Conservation (phyloP, 305 asterid genomes). For the Monarda citriodora region DNA sequence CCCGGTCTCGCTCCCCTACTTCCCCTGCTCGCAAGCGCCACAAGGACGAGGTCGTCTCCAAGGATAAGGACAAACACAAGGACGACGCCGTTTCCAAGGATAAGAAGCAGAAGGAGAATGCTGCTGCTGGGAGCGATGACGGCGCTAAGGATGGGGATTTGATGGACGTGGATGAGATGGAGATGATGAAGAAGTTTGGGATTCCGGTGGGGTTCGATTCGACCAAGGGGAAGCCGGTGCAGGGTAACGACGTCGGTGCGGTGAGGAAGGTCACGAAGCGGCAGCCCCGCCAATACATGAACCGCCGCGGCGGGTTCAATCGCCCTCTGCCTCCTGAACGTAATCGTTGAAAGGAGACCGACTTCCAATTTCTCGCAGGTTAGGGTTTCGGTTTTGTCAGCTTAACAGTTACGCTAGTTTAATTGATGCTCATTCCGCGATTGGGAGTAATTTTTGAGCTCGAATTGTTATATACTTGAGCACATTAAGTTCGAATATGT, state of each 20-base stretch:
- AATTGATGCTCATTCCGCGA: neutral
- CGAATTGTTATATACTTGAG: slow-evolving; percentile 7
- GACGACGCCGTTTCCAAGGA: slow-evolving; percentile 40
- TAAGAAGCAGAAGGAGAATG: slow-evolving; percentile 53
- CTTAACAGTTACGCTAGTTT: neutral
- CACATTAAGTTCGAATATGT: neutral
- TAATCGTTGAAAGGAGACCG: slow-evolving; percentile 49
- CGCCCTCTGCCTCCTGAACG: slow-evolving; percentile 93
- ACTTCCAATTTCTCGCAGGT: slow-evolving; percentile 35
- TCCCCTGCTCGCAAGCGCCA: slow-evolving; percentile 73
- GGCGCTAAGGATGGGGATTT: slow-evolving; percentile 30
- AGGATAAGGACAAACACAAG: slow-evolving; percentile 44
- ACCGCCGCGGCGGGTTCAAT: slow-evolving; percentile 98
- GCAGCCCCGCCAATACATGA: slow-evolving; percentile 99
- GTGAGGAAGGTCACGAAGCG: slow-evolving; percentile 96
- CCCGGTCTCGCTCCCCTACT: slow-evolving; percentile 21
- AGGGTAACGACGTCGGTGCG: slow-evolving; percentile 88
- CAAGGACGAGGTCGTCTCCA: slow-evolving; percentile 53
- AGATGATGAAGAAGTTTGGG: slow-evolving; percentile 96
- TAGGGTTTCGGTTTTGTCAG: slow-evolving; percentile 30
- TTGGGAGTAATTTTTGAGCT: slow-evolving; percentile 2
- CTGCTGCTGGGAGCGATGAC: slow-evolving; percentile 23
- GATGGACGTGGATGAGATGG: slow-evolving; percentile 87
- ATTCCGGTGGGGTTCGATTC: slow-evolving; percentile 94
- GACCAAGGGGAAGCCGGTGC: slow-evolving; percentile 90